Evolutionary conservation across 768 basidiomycete species (phyloP), one percentile per base, ranked within the genome.

Genomic region (Leccinellum luteum): DNA sequence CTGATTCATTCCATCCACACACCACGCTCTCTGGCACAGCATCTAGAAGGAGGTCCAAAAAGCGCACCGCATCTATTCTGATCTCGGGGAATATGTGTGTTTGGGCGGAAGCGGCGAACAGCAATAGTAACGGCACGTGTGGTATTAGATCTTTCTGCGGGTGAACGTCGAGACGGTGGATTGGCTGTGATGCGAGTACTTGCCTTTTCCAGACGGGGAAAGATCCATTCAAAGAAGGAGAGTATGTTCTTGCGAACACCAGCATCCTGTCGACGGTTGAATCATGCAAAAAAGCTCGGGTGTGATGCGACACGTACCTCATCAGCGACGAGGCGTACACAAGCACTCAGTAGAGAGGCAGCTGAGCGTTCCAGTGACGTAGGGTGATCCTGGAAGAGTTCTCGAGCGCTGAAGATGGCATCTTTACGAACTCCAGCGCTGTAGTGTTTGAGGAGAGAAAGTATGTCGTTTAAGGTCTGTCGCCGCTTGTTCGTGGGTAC

Each of bases 21-120:
- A 87, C 81, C 4, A 94, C 84, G 8, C 79, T 74, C 43, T 79
- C 78, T 10, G 94, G 93, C 4, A 89, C 82, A 57, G 77, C 66
- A 35, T 87, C 84, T 4, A 97, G 78, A 41, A 93, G 79, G 23
- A 95, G 68, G 64, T 90, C 82, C 44, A 98, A 73, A 62, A 93
- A 84, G 13, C 87, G 85, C 54, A 96, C 79, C 3, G 93, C 92
- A 67, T 98, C 95, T 38, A 98, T 81, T 15, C 94, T 83, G 58
- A 98, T 93, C 71, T 96, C 93, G 21, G 94, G 94, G 70, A 94
- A 97, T 48, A 98, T 96, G 65, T 95, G 90, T 0, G 92, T 94
- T 70, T 95, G 89, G 0, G 93, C 92, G 10, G 94, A 96, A 6
- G 91, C 87, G 0, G 86, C 85, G 69, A 94, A 96, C 15, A 98